A percentile compares a stretch with the other conserved stretches of the same genome.
phyloP scores from a whole-genome alignment of 1,284 basidiomycete genomes.

The Inonotus hispidus region DNA sequence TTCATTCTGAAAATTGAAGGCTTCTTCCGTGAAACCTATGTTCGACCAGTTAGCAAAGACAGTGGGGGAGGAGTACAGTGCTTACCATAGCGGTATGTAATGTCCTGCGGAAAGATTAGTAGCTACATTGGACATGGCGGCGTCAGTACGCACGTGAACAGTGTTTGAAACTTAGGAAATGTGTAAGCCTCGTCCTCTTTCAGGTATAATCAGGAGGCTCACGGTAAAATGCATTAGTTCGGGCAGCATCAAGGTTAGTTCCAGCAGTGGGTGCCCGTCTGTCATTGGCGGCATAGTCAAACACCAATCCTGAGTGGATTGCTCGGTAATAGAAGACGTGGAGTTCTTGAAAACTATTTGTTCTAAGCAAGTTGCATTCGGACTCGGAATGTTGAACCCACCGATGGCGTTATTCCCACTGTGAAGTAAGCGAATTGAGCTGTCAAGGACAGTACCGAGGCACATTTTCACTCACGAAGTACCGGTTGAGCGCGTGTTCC shows the following conservation, averaged over 20 bases:
- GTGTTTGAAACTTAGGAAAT: conserved; percentile 1
- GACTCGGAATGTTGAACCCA: background rate
- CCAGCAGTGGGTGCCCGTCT: conserved; percentile 25
- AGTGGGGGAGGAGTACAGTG: background rate
- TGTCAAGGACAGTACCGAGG: background rate
- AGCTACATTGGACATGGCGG: background rate
- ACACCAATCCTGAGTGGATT: conserved; percentile 33
- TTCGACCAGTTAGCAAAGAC: background rate
- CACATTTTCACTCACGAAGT: conserved; percentile 2
- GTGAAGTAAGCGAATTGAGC: background rate
- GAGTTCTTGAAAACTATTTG: conserved; percentile 32
- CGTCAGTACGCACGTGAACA: conserved; percentile 1
- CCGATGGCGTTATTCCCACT: conserved; percentile 7
- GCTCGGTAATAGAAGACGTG: conserved; percentile 24
- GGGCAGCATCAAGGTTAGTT: conserved; percentile 41
- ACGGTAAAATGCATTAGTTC: conserved; percentile 45
- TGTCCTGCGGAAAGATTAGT: conserved; percentile 38
- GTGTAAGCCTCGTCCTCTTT: background rate
- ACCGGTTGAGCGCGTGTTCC: conserved; percentile 39
- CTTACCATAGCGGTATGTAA: conserved; percentile 32
- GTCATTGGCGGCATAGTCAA: conserved; percentile 33
- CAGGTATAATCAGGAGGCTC: background rate
- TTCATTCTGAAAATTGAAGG: conserved; percentile 43
- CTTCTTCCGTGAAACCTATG: conserved; percentile 31
- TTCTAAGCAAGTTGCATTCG: background rate